Conservation (phyloP, 768 basidiomycete genomes). For the Tricholoma flavovirens region DNA sequence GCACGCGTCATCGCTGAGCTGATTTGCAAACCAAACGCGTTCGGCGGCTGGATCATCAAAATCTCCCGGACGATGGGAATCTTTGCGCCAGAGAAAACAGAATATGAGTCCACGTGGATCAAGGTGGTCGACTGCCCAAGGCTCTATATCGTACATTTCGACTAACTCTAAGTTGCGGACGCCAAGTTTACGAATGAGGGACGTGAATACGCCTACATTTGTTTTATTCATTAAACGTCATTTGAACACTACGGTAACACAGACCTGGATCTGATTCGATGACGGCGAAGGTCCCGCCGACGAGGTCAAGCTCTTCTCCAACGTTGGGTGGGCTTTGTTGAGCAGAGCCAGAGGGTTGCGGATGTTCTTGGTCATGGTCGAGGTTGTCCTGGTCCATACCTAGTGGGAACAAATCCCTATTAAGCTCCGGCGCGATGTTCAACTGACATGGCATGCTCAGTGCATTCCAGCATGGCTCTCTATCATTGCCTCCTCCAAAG, state of each 20-base stretch:
- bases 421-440: not conserved
- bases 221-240: not conserved
- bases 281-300: conserved; percentile 60
- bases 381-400: conserved; percentile 1
- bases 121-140: conserved; percentile 58
- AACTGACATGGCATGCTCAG: too few relatives aligned
- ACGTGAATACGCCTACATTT: conserved; percentile 49
- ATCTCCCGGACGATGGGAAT: conserved; percentile 37
- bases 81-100: conserved; percentile 55
- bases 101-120: conserved; percentile 55
- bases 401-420: not conserved
- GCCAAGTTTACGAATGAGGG: conserved; percentile 49
- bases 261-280: conserved; percentile 51
- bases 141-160: conserved; percentile 59
- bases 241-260: conserved; percentile 4
- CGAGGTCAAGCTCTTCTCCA: conserved; percentile 33
- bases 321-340: conserved; percentile 1
- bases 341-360: not conserved
- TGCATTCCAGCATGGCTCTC: too few relatives aligned
- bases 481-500: too few relatives aligned
- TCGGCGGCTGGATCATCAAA: conserved; percentile 51
- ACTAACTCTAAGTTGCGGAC: conserved; percentile 46
- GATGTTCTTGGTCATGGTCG: not conserved
- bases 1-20: conserved; percentile 61
- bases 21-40: conserved; percentile 63